A percentile compares a stretch with the other conserved stretches of the same genome.
Evolutionary conservation across 768 basidiomycete genomes (phyloP).

Genomic region (Rhizopogon rudus): DNA sequence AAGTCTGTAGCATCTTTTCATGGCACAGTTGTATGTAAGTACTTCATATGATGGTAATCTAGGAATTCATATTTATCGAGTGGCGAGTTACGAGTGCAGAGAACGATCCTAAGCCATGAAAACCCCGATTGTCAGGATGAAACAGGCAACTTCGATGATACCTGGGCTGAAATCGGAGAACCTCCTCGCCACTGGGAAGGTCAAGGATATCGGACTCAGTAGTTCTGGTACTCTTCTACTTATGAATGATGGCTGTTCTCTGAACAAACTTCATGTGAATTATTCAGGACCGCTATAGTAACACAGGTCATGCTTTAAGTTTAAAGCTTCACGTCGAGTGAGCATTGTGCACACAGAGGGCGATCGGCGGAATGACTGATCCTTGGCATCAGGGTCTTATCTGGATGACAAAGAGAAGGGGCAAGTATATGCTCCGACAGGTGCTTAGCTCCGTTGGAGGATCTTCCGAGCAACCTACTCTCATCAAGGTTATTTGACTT

Average conservation of each 20-base stretch:
- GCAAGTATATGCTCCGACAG: constrained; percentile 26
- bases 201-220: constrained; percentile 27
- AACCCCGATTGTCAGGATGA: constrained; percentile 16
- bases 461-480: neutral
- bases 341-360: neutral
- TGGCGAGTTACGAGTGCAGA: neutral
- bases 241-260: neutral
- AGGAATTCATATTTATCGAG: neutral
- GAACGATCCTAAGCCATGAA: constrained; percentile 9
- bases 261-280: constrained; percentile 12
- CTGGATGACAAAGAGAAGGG: constrained; percentile 24
- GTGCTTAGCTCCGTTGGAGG: constrained; percentile 8
- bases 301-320: constrained; percentile 23
- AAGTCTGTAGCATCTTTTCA: constrained; percentile 8
- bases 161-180: constrained; percentile 25
- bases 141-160: constrained; percentile 17
- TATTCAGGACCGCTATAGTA: constrained; percentile 19
- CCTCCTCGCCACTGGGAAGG: constrained; percentile 13
- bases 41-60: constrained; percentile 20
- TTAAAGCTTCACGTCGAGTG: constrained; percentile 27
- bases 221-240: constrained; percentile 24
- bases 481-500: constrained; percentile 14
- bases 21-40: constrained; percentile 25
- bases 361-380: neutral
- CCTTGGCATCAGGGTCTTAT: constrained; percentile 28